Conservation (phyloP, 148 eudicot species). For the Silene latifolia region DNA sequence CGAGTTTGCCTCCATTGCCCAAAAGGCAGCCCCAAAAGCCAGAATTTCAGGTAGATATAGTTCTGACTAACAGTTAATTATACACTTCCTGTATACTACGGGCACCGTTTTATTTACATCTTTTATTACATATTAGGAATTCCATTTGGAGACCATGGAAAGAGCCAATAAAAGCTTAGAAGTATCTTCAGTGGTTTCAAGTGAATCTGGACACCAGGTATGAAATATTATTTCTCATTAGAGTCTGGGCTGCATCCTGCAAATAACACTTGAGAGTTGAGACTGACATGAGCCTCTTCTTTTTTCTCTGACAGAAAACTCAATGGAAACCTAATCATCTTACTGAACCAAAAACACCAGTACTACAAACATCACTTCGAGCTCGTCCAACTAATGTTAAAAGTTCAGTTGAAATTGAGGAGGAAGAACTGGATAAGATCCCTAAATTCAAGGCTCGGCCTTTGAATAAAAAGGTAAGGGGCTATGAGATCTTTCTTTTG, state of each 20-base stretch:
- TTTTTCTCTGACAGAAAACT: conserved; percentile 37
- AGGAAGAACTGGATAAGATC: conserved; percentile 75
- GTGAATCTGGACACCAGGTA: conserved; percentile 55
- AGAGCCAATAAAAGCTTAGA: conserved; percentile 75
- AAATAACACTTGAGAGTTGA: background rate
- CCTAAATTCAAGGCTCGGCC: conserved; percentile 95
- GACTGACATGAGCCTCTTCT: background rate
- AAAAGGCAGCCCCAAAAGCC: conserved; percentile 73
- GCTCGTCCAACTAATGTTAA: conserved; percentile 77
- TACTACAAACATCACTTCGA: conserved; percentile 79
- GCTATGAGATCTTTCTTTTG: background rate
- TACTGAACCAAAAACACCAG: conserved; percentile 76
- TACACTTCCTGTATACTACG: background rate
- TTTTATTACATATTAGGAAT: conserved; percentile 43
- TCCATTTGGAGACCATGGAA: conserved; percentile 78
- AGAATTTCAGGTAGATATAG: conserved; percentile 63
- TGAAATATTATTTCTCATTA: background rate
- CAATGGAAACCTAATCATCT: conserved; percentile 62
- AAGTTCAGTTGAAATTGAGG: conserved; percentile 72
- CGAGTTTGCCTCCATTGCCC: conserved; percentile 58
- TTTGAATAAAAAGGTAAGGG: conserved; percentile 73
- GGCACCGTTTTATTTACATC: background rate
- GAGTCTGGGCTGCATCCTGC: background rate
- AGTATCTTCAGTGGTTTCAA: conserved; percentile 59
- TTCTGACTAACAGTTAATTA: background rate